Conservation (phyloP, 23 red algal genomes). For the Cyanidiococcus yangmingshanensis region DNA sequence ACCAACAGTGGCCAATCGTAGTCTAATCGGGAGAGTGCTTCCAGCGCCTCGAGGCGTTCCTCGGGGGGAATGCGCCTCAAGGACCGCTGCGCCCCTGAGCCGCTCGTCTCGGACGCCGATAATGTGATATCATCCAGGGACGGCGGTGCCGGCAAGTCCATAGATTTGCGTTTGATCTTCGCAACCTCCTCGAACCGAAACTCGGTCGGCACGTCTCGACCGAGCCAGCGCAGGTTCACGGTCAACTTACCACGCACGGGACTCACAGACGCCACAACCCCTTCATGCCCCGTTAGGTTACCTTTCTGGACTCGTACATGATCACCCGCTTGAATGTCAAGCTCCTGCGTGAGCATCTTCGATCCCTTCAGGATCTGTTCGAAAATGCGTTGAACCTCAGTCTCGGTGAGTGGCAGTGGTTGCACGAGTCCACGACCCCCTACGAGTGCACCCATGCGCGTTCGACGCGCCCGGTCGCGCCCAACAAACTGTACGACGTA, state of each 20-base stretch:
- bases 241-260: background rate
- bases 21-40: background rate
- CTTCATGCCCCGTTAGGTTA: background rate
- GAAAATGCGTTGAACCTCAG: background rate
- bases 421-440: slow-evolving; percentile 1
- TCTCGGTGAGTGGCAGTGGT: background rate
- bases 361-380: background rate
- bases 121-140: background rate
- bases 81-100: background rate
- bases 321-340: slow-evolving; percentile 1
- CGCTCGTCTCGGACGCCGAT: background rate
- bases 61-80: background rate
- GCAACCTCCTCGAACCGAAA: background rate
- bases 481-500: slow-evolving; percentile 64
- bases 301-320: background rate
- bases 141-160: background rate
- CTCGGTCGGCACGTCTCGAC: slow-evolving; percentile 2
- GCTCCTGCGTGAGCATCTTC: background rate
- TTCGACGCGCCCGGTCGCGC: background rate
- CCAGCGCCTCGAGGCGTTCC: background rate
- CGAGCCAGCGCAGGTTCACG: slow-evolving; percentile 1
- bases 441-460: background rate
- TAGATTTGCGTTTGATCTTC: background rate
- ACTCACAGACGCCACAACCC: background rate
- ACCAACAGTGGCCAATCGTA: background rate